A percentile compares a stretch with the other conserved stretches of the same genome.
Evolutionary conservation across 441 rosid genomes (phyloP).

Genomic region (Bruguiera hainesii): DNA sequence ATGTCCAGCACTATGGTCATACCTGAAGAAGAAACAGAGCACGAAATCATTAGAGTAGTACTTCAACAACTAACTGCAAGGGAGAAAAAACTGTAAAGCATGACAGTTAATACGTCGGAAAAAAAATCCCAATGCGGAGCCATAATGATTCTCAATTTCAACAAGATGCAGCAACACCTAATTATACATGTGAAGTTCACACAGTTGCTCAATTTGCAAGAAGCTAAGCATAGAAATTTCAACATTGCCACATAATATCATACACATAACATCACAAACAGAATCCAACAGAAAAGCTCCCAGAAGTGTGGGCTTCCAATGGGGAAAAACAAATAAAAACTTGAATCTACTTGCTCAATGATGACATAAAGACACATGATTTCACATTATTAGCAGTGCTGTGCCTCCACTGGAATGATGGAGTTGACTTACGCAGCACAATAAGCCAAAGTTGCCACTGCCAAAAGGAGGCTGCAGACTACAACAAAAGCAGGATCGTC

Average conservation of each 20-base stretch:
- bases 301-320: not conserved
- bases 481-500: conserved; percentile 99
- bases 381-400: not conserved
- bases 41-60: not conserved
- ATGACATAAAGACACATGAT: conserved; percentile 3
- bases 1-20: conserved; percentile 81
- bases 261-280: not conserved
- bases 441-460: conserved; percentile 80
- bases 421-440: conserved; percentile 88
- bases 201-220: not conserved
- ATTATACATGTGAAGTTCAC: not conserved
- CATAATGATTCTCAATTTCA: conserved; percentile 1
- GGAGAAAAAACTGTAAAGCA: not conserved
- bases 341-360: not conserved
- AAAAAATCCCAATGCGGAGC: not conserved
- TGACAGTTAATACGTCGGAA: conserved; percentile 2
- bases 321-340: not conserved
- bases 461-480: conserved; percentile 86
- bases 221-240: not conserved
- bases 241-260: not conserved
- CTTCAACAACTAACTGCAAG: not conserved
- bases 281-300: conserved; percentile 1
- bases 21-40: conserved; percentile 50
- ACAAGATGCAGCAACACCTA: not conserved
- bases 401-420: conserved; percentile 3